Evolutionary conservation across 495 filamentous ascomycete genomes (phyloP).

Genomic region (Podospora pseudocomata): DNA sequence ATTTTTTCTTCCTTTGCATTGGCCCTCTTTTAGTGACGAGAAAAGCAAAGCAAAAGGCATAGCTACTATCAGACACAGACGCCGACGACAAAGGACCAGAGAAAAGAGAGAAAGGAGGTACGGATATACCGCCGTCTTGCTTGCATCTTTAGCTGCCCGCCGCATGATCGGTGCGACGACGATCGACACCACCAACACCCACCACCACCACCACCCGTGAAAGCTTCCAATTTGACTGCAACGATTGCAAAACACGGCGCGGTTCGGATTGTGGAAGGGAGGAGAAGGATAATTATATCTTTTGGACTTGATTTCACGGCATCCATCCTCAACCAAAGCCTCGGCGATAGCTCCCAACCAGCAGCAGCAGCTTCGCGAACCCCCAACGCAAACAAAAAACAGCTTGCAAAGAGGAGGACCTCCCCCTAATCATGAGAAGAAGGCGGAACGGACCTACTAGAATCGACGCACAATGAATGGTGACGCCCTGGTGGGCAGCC

Average conservation of each 20-base stretch:
- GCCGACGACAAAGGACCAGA: background rate
- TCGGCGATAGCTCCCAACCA: background rate
- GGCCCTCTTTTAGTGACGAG: background rate
- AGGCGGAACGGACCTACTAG: conserved; percentile 25
- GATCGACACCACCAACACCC: background rate
- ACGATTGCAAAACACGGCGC: background rate
- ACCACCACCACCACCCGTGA: background rate
- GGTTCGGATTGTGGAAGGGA: too few relatives aligned
- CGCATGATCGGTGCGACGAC: background rate
- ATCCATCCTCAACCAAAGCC: too few relatives aligned
- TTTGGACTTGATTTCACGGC: too few relatives aligned
- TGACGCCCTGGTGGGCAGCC: conserved; percentile 59
- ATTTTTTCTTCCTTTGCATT: background rate
- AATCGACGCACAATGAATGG: conserved; percentile 52
- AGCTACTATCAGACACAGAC: background rate
- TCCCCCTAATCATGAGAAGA: conserved; percentile 31
- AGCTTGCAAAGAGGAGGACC: background rate
- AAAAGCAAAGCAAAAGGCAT: background rate
- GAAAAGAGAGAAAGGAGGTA: background rate
- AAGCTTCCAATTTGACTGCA: background rate
- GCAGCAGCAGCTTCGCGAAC: background rate
- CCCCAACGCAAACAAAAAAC: background rate
- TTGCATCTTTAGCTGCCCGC: background rate
- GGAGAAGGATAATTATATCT: background rate
- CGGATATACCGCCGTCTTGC: background rate